phyloP scores from a whole-genome alignment of 805 yeast species.

The Candida qinlingensis region DNA sequence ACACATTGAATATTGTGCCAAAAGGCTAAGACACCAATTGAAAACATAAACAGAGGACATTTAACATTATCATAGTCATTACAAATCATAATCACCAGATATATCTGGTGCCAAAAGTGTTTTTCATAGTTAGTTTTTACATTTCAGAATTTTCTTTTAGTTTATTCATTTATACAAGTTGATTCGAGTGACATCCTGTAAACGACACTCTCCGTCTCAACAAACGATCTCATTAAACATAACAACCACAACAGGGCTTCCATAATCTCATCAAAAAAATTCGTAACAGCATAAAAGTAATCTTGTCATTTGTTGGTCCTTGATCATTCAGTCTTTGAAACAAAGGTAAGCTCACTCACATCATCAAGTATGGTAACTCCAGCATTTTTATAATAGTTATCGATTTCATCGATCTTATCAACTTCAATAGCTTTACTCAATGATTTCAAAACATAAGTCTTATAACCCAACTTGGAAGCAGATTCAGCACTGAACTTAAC shows the following conservation, averaged over 20 bases:
- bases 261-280: background rate
- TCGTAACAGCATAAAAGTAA: background rate
- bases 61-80: too few species aligned
- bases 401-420: constrained; percentile 33
- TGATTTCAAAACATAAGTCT: constrained; percentile 54
- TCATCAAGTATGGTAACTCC: constrained; percentile 29
- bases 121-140: too few species aligned
- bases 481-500: constrained; percentile 76
- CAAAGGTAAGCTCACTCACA: constrained; percentile 8
- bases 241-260: too few species aligned
- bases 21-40: background rate
- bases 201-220: too few species aligned
- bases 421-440: constrained; percentile 53
- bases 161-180: background rate
- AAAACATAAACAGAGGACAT: background rate
- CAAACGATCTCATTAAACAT: too few species aligned
- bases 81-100: too few species aligned
- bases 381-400: constrained; percentile 26
- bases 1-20: constrained; percentile 9
- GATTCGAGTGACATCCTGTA: too few species aligned
- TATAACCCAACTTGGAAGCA: constrained; percentile 54
- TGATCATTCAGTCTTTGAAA: background rate
- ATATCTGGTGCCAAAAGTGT: too few species aligned
- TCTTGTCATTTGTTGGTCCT: background rate
- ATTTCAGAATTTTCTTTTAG: background rate